These are phyloP conservation scores for Cucurbita argyrosperma DNA, from an alignment of 306 rosid species.

Conservation along the genomic window DNA sequence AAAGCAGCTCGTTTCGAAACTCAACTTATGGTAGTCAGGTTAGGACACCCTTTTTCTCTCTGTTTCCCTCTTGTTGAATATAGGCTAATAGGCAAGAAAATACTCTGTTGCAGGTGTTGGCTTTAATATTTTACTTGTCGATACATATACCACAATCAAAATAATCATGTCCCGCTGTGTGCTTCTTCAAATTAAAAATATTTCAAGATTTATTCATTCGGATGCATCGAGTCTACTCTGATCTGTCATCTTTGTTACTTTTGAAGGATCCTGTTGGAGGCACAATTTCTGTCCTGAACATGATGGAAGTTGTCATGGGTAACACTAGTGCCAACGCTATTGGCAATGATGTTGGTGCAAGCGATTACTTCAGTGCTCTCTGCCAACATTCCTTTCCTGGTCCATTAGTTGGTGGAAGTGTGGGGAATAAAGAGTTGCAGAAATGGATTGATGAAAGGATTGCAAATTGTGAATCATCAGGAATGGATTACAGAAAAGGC, in stretches of 20 bases:
- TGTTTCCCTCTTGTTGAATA: constrained; percentile 3
- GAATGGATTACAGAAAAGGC: constrained; percentile 53
- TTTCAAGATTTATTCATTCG: neutral
- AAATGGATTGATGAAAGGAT: constrained; percentile 91
- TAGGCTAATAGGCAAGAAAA: neutral
- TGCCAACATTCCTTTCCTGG: constrained; percentile 86
- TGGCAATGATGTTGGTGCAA: constrained; percentile 21
- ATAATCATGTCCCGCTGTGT: neutral
- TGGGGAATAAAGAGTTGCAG: constrained; percentile 73
- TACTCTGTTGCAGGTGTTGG: neutral
- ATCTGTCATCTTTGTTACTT: constrained; percentile 18
- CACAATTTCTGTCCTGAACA: constrained; percentile 55
- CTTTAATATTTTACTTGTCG: neutral
- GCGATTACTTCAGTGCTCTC: constrained; percentile 55
- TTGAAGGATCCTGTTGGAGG: constrained; percentile 55
- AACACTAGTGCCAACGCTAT: constrained; percentile 24
- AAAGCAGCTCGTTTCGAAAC: constrained; percentile 27
- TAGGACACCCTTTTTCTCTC: constrained; percentile 18
- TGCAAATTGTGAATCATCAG: constrained; percentile 37
- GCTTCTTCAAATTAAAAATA: neutral
- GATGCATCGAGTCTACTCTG: constrained; percentile 11
- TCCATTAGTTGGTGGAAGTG: constrained; percentile 87
- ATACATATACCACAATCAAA: neutral
- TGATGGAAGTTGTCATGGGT: constrained; percentile 53
- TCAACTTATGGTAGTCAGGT: constrained; percentile 63